Conservation (phyloP, 495 filamentous ascomycete genomes). For the Tuber calosporum region DNA sequence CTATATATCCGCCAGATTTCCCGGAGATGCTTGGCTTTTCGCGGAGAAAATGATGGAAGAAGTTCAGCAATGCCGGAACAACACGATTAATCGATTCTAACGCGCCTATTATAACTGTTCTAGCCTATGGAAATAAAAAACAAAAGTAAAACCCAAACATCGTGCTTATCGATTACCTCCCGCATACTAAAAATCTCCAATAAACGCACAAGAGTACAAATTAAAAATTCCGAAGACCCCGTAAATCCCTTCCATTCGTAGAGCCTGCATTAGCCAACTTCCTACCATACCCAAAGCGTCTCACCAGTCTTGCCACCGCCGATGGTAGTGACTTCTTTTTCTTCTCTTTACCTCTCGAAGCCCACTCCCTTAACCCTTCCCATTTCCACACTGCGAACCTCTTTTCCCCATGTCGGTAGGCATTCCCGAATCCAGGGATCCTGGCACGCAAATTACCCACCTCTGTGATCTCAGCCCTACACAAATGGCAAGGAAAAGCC, state of each 20-base stretch:
- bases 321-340: neutral
- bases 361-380: neutral
- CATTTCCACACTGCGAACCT: neutral
- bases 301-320: too few species aligned
- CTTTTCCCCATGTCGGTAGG: neutral
- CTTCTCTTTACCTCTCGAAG: neutral
- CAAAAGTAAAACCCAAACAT: neutral
- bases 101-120: neutral
- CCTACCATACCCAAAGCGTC: neutral
- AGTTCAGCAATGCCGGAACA: conserved; percentile 4
- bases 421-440: neutral
- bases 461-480: neutral
- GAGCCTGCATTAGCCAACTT: neutral
- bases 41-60: conserved; percentile 16
- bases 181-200: neutral
- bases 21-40: conserved; percentile 18
- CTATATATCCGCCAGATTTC: conserved; percentile 31
- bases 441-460: neutral
- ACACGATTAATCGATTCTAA: neutral
- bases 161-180: neutral
- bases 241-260: neutral
- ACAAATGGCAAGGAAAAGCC: neutral
- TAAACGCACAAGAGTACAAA: neutral
- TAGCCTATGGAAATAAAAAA: neutral
- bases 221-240: neutral